Evolutionary conservation across 2,329 filamentous ascomycete genomes (phyloP), one percentile per base, ranked within the genome.

Genomic region (Cephalotrichum gorgonifer): DNA sequence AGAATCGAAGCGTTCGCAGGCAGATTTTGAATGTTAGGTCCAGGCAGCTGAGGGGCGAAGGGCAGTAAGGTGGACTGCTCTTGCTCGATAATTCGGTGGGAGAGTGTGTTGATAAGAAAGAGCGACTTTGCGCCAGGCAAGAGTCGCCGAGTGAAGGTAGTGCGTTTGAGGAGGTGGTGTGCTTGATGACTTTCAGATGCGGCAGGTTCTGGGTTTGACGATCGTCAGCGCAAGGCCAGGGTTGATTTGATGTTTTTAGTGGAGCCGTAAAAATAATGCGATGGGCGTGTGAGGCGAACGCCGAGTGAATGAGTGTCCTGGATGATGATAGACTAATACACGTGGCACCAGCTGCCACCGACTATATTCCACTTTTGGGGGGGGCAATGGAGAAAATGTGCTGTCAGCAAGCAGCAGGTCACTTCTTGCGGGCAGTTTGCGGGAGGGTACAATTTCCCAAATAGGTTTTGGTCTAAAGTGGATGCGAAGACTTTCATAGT

Each of bases 111-210:
- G 35, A 20, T 20, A n/a, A 20, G 25, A 44, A 27, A 25, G 33
- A 31, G 31, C 47, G 25, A 44, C 33, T 44, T 49, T 49, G 47
- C 47, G 27, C 47, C 47, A 49, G 47, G 47, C 47, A 49, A 49
- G 39, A 31, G 47, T 49, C 39, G 38, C 27, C 23, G 31, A 38
- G 33, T 27, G 31, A 47, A 33, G 22, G 35, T 47, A 33, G 45
- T 12, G 22, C 27, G 27, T 31, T 15, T 23, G 30, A 47, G 27
- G 45, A 42, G 35, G 33, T 47, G 45, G 26, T 11, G 30, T 20
- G 25, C 17, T n/a, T 4, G n/a, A 20, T 39, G 20, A 20, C 17
- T 9, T 39, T 22, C 8, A 5, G 43, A 44, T 31, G 26, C 23
- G 26, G 17, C 8, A n/a, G 27, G 25, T 23, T 17, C 14, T 31